Percentiles rank a stretch among this genome's conserved stretches.
Conservation (phyloP, 75 land plant genomes). For the Isoetes taiwanensis region DNA sequence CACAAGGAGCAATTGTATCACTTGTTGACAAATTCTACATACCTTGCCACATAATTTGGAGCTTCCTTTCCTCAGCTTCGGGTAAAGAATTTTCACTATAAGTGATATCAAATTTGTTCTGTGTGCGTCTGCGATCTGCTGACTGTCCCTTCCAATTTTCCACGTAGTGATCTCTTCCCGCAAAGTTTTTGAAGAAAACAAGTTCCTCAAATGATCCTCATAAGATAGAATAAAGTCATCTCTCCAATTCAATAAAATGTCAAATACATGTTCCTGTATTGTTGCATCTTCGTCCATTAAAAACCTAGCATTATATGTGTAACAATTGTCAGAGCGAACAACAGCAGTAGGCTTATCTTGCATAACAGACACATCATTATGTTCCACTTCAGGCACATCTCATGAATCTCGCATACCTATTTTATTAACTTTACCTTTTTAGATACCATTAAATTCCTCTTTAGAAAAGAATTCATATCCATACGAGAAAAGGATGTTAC, state of each 20-base stretch:
- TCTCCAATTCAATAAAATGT: constrained; percentile 70
- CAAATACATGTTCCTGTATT: constrained; percentile 65
- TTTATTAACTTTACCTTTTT: no score
- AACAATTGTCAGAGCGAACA: no score
- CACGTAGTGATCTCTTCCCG: constrained; percentile 82
- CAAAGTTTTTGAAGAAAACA: constrained; percentile 36
- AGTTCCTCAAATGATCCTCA: constrained; percentile 55
- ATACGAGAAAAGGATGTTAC: constrained; percentile 20
- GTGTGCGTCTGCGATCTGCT: constrained; percentile 38
- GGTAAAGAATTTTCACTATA: constrained; percentile 43
- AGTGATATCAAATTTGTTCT: constrained; percentile 52
- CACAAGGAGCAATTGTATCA: no score
- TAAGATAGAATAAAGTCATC: constrained; percentile 60
- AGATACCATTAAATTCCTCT: no score
- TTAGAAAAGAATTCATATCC: not conserved
- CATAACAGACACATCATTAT: no score
- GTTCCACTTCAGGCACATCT: no score
- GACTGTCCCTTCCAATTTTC: constrained; percentile 56
- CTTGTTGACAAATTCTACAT: no score
- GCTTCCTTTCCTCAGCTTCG: constrained; percentile 72
- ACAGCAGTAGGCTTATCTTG: no score
- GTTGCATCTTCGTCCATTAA: constrained; percentile 78
- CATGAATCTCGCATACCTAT: no score
- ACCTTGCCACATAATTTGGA: constrained; percentile 57
- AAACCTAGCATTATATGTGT: no score